Percentiles rank a stretch among this genome's conserved stretches.
Conservation (phyloP, 768 basidiomycete genomes). For the Neoboletus magnificus region DNA sequence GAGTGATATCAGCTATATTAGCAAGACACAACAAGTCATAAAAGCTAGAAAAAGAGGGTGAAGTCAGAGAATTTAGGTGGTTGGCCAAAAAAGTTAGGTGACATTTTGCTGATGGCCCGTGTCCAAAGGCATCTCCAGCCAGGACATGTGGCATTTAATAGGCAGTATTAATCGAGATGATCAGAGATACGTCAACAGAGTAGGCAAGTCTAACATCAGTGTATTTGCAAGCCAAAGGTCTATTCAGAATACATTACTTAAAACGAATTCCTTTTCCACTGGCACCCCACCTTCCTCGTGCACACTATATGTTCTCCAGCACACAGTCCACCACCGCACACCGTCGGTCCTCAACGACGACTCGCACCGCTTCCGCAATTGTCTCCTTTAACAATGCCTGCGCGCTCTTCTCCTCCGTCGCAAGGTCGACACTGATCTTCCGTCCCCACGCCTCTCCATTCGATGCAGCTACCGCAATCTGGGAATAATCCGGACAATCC, state of each 20-base stretch:
- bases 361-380: constrained; percentile 48
- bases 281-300: neutral
- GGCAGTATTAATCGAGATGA: no score
- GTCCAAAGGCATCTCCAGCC: no score
- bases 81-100: no score
- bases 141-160: no score
- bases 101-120: no score
- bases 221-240: neutral
- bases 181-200: no score
- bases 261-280: neutral
- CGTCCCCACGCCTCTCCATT: constrained; percentile 63
- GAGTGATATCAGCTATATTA: no score
- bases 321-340: constrained; percentile 68
- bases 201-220: no score
- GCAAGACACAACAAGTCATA: no score
- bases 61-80: no score
- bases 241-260: neutral
- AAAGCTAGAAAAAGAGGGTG: no score
- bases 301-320: constrained; percentile 39
- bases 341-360: constrained; percentile 55
- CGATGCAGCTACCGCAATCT: constrained; percentile 65
- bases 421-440: constrained; percentile 32
- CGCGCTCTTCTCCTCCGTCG: constrained; percentile 20
- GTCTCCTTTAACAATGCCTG: constrained; percentile 29
- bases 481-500: constrained; percentile 53